phyloP scores from a whole-genome alignment of 2,329 filamentous ascomycete species.

The Dryadomyces quercus-mongolicae region DNA sequence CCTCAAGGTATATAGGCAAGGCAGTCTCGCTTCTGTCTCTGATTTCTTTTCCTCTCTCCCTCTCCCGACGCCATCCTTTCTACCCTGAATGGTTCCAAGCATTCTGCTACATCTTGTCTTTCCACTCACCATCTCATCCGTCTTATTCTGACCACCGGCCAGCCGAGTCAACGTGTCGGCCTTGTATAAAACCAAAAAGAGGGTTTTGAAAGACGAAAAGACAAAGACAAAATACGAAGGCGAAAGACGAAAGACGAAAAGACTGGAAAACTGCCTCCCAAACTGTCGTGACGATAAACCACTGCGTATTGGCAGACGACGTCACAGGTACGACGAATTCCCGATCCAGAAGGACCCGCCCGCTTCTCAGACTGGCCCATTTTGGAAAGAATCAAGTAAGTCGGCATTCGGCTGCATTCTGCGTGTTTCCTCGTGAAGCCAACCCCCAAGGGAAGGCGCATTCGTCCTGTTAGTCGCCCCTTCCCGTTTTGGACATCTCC shows the following conservation, averaged over 20 bases:
- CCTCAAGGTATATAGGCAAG: conserved; percentile 2
- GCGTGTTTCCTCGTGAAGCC: neutral
- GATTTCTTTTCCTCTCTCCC: neutral
- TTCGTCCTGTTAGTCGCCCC: neutral
- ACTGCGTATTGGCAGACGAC: neutral
- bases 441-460: neutral
- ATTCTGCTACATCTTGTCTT: neutral
- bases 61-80: neutral
- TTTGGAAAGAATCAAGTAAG: neutral
- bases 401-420: neutral
- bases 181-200: neutral
- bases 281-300: neutral
- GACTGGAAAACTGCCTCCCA: neutral
- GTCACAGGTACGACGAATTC: neutral
- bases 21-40: neutral
- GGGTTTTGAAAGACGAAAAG: neutral
- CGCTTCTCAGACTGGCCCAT: neutral
- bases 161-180: neutral
- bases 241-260: neutral
- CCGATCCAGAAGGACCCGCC: neutral
- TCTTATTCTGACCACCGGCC: neutral
- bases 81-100: neutral
- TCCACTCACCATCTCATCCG: neutral
- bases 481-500: neutral
- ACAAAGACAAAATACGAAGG: neutral